These are phyloP conservation scores for Lentinula novae-zelandiae DNA, from an alignment of 1,284 basidiomycete genomes.

Conservation along the genomic window DNA sequence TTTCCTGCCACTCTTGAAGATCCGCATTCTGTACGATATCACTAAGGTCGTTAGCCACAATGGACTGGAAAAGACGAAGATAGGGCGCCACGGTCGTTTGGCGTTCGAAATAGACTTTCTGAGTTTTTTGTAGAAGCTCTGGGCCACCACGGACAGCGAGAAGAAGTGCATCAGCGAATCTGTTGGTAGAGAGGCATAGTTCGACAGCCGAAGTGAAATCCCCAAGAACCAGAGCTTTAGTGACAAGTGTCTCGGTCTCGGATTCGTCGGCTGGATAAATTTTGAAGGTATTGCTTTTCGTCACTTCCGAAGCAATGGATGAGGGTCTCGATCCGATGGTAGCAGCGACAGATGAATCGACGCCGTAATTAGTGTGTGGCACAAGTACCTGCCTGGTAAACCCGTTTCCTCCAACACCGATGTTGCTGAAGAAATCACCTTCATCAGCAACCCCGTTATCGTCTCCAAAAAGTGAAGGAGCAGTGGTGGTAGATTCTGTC, in stretches of 20 bases:
- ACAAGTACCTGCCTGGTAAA: constrained; percentile 55
- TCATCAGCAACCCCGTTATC: constrained; percentile 59
- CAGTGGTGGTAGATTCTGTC: constrained; percentile 77
- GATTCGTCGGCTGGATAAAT: constrained; percentile 91
- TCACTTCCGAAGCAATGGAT: constrained; percentile 73
- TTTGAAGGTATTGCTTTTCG: constrained; percentile 80
- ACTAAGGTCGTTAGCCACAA: constrained; percentile 88
- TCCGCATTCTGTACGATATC: constrained; percentile 97
- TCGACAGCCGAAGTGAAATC: constrained; percentile 94
- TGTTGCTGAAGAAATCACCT: constrained; percentile 87
- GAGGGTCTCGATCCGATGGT: constrained; percentile 87
- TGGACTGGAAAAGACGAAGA: constrained; percentile 92
- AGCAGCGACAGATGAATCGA: constrained; percentile 88
- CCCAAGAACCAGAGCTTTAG: constrained; percentile 90
- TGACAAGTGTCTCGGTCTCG: constrained; percentile 86
- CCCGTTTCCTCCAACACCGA: constrained; percentile 56
- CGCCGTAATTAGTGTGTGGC: constrained; percentile 74
- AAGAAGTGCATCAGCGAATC: constrained; percentile 93
- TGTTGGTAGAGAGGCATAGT: constrained; percentile 85
- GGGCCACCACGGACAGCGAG: constrained; percentile 90
- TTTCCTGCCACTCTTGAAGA: constrained; percentile 92
- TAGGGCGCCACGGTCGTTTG: constrained; percentile 80
- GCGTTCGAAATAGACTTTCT: constrained; percentile 91
- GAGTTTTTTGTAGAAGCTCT: constrained; percentile 86
- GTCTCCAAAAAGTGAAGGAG: constrained; percentile 86